phyloP scores from a whole-genome alignment of 148 eudicot species.

The Dysphania ambrosioides region DNA sequence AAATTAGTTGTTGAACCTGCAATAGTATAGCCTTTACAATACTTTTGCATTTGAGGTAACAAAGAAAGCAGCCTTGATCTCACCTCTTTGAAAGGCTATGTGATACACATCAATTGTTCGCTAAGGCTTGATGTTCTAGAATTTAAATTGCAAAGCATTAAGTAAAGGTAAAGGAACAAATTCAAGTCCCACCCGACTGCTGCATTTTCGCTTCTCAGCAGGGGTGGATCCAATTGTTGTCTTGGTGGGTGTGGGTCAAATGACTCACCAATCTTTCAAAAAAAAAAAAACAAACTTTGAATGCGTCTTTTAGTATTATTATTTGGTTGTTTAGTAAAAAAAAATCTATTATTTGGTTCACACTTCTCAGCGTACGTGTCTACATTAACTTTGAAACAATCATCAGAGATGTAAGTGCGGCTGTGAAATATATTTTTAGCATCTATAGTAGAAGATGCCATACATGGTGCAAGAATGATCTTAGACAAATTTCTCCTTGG shows the following conservation, averaged over 20 bases:
- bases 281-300: too few relatives aligned
- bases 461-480: conserved; percentile 28
- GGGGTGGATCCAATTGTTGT: too few relatives aligned
- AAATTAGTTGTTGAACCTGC: conserved; percentile 32
- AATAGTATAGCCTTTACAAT: conserved; percentile 33
- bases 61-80: conserved; percentile 41
- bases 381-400: conserved; percentile 31
- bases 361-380: too few relatives aligned
- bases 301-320: too few relatives aligned
- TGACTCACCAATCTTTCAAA: too few relatives aligned
- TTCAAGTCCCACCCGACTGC: conserved; percentile 36
- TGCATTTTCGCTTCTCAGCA: conserved; percentile 32
- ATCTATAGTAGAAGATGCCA: conserved; percentile 36
- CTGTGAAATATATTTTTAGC: conserved; percentile 33
- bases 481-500: conserved; percentile 31
- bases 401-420: conserved; percentile 40
- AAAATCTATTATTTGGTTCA: too few relatives aligned
- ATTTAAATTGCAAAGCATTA: conserved; percentile 31
- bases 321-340: too few relatives aligned
- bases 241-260: too few relatives aligned
- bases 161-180: conserved; percentile 30
- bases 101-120: conserved; percentile 28
- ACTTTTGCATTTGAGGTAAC: conserved; percentile 34
- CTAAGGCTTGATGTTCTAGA: conserved; percentile 18
- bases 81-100: conserved; percentile 33